phyloP scores from a whole-genome alignment of 768 basidiomycete genomes.

The Mycena kentingensis region DNA sequence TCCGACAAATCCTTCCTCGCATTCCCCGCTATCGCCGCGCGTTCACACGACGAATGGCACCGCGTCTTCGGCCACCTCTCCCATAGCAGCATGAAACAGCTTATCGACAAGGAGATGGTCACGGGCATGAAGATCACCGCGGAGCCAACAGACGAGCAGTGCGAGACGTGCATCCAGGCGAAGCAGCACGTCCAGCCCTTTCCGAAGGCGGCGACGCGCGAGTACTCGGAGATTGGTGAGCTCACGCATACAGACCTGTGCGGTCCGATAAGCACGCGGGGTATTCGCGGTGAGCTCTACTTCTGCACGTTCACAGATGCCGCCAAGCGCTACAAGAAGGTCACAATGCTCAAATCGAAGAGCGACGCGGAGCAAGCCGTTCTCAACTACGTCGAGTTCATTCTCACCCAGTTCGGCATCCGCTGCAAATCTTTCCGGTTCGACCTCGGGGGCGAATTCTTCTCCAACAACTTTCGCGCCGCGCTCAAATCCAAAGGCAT shows the following conservation, averaged over 20 bases:
- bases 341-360: constrained; percentile 7
- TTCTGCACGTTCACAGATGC: not conserved
- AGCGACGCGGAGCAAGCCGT: not conserved
- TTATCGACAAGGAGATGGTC: not conserved
- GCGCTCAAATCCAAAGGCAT: no score
- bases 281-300: not conserved
- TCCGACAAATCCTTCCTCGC: no score
- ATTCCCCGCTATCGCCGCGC: no score
- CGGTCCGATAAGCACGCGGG: not conserved
- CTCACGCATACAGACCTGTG: not conserved
- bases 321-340: not conserved
- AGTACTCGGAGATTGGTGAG: not conserved
- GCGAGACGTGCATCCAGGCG: not conserved
- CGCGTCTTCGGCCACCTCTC: not conserved
- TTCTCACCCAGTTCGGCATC: not conserved
- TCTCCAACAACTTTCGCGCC: constrained; percentile 16
- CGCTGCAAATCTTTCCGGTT: constrained; percentile 5
- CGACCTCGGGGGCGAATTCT: constrained; percentile 31
- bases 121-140: not conserved
- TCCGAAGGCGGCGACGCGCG: not conserved
- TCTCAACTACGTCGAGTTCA: constrained; percentile 1
- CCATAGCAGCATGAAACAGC: not conserved
- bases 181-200: not conserved
- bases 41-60: no score
- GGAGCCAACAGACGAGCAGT: not conserved